phyloP scores from a whole-genome alignment of 2,329 filamentous ascomycete genomes.

The Diplodia sapinea region DNA sequence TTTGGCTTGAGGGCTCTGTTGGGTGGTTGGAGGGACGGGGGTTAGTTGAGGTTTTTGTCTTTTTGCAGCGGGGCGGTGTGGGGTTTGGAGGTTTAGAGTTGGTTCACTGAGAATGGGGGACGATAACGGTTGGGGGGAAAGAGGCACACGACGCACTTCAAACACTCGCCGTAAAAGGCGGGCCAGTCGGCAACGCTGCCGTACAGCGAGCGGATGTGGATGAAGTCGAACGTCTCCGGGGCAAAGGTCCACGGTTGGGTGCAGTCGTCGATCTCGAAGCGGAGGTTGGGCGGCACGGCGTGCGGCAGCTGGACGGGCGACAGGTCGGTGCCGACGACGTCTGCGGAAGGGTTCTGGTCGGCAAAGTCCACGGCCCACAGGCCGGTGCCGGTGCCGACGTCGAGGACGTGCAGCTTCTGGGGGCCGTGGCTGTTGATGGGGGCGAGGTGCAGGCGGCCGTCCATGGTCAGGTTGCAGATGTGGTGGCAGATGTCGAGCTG shows the following conservation, averaged over 20 bases:
- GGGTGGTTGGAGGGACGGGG: constrained; percentile 37
- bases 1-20: constrained; percentile 46
- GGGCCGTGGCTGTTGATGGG: constrained; percentile 36
- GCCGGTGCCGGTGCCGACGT: constrained; percentile 44
- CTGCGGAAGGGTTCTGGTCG: constrained; percentile 43
- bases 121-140: neutral
- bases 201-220: constrained; percentile 36
- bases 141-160: constrained; percentile 31
- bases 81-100: constrained; percentile 38
- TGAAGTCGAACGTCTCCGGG: constrained; percentile 37
- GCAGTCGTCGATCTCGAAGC: constrained; percentile 59
- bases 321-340: constrained; percentile 54
- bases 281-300: constrained; percentile 55
- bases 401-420: constrained; percentile 37
- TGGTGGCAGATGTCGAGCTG: constrained; percentile 47
- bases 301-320: constrained; percentile 51
- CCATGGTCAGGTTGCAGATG: constrained; percentile 45
- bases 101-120: constrained; percentile 49
- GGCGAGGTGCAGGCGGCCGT: constrained; percentile 45
- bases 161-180: constrained; percentile 36
- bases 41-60: too few species aligned
- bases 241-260: constrained; percentile 43
- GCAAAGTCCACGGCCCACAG: constrained; percentile 46
- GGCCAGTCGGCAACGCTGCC: constrained; percentile 39
- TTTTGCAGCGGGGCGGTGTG: too few species aligned